A percentile compares a stretch with the other conserved stretches of the same genome.
These are phyloP conservation scores for Hemileccinum impolitum DNA, from an alignment of 768 basidiomycete species.

Conservation along the genomic window DNA sequence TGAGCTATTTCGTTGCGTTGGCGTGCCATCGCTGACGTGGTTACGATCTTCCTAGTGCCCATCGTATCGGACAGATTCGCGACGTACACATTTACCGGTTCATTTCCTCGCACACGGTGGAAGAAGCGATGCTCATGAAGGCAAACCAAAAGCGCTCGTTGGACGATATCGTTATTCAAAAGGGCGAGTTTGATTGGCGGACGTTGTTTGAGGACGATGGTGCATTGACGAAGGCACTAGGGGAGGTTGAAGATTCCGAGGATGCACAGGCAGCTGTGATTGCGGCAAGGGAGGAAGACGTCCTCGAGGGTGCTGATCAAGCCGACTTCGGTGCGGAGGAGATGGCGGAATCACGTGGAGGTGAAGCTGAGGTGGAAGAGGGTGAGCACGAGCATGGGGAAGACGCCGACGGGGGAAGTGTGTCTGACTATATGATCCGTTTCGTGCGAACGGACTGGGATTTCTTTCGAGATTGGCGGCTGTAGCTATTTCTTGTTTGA, in stretches of 20 bases:
- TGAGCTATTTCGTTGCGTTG: slow-evolving; percentile 29
- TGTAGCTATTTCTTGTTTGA: slow-evolving; percentile 31
- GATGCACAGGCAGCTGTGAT: slow-evolving; percentile 79
- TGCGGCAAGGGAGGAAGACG: slow-evolving; percentile 70
- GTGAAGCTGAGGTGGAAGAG: slow-evolving; percentile 36
- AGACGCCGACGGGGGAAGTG: slow-evolving; percentile 63
- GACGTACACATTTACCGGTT: slow-evolving; percentile 97
- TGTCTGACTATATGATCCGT: slow-evolving; percentile 82
- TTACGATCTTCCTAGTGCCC: slow-evolving; percentile 54
- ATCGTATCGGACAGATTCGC: slow-evolving; percentile 96
- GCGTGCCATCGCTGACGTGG: neutral
- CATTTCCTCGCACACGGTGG: slow-evolving; percentile 85
- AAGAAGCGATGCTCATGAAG: slow-evolving; percentile 94
- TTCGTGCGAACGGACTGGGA: slow-evolving; percentile 61
- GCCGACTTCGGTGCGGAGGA: slow-evolving; percentile 68
- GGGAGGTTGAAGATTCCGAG: slow-evolving; percentile 83
- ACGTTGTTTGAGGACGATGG: slow-evolving; percentile 64
- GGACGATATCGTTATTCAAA: slow-evolving; percentile 88
- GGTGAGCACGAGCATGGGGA: slow-evolving; percentile 36
- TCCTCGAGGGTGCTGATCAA: slow-evolving; percentile 73
- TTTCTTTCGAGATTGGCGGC: slow-evolving; percentile 70
- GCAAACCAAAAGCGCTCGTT: slow-evolving; percentile 96
- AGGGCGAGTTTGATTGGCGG: slow-evolving; percentile 94
- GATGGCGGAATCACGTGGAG: slow-evolving; percentile 25
- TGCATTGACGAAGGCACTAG: slow-evolving; percentile 71